phyloP scores from a whole-genome alignment of 1,284 basidiomycete genomes.

The Inonotus hispidus region DNA sequence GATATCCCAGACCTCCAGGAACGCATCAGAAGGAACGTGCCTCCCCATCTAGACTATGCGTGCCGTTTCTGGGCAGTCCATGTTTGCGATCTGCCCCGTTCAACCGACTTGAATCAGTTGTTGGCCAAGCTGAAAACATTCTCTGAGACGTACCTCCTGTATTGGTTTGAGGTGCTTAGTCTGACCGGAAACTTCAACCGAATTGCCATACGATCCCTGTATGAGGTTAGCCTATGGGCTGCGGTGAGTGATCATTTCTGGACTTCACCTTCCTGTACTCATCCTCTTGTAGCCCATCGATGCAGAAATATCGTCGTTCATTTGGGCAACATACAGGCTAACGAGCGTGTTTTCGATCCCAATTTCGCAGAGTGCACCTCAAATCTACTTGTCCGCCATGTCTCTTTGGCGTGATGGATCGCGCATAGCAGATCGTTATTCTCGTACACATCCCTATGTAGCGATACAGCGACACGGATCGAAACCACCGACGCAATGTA shows the following conservation, averaged over 20 bases:
- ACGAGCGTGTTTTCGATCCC: too few species aligned
- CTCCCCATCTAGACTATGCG: not conserved
- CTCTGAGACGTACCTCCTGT: conserved; percentile 21
- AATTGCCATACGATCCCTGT: not conserved
- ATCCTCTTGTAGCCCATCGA: not conserved
- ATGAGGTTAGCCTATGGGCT: not conserved
- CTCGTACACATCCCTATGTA: not conserved
- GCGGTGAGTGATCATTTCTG: too few species aligned
- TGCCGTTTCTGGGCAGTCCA: conserved; percentile 5
- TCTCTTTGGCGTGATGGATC: too few species aligned
- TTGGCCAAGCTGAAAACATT: conserved; percentile 12
- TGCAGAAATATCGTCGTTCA: not conserved
- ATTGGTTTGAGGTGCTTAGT: conserved; percentile 29
- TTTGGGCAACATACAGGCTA: too few species aligned
- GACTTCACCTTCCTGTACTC: not conserved
- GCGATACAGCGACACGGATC: not conserved
- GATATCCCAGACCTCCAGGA: not conserved
- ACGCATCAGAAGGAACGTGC: not conserved
- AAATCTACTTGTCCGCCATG: too few species aligned
- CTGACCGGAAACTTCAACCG: conserved; percentile 8
- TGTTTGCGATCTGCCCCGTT: not conserved
- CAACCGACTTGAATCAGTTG: not conserved
- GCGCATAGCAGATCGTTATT: not conserved
- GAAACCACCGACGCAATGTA: not conserved
- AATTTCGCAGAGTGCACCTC: too few species aligned